Base-by-base conservation (phyloP, 176 grass and related monocot genomes). In the Alopecurus myosuroides region DNA sequence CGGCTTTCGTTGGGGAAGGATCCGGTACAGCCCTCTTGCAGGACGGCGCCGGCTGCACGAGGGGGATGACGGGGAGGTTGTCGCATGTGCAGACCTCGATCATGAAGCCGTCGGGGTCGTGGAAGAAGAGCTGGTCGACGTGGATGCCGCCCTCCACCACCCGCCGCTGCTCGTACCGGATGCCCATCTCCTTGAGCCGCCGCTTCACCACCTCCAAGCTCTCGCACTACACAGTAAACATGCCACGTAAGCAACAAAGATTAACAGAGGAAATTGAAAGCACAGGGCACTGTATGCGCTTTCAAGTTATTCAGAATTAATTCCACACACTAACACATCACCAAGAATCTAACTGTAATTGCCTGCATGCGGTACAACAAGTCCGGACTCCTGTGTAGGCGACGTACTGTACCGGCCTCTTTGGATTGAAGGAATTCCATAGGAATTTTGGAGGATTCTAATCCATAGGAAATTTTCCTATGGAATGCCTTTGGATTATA, bases 71-170 rank as follows among this genome's bases (percentile, higher is more conserved):
- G 29, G 94, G 94, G 39, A 97, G 79, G 74, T 92, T 94, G 71
- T 97, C 92, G 64, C 94, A 97, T 44, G 91, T 92, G 90, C 94
- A 97, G 69, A 97, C 84, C 84, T 97, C 94, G 81, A 97, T 83
- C 94, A 97, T 97, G 88, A 92, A 94, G 40, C 94, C 90, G 66
- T 97, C 94, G 28, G 94, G 94, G 61, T 97, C 94, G 71, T 97
- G 94, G 88, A 97, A 97, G 88, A 97, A 97, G 84, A 97, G 41
- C 85, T 97, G 94, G 77, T 94, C 94, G 3, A 97, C 92, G 52
- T 64, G 62, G 70, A 97, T 85, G 18, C 92, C 90, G 22, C 88
- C 90, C 33, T 97, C 94, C 80, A 90, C 92, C 25, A 97, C 94
- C 0, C 80, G 65, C 14, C 69, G 77, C 65, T 90, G 41, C 70